Conservation (phyloP, 2,329 filamentous ascomycete species). For the Diplodia scrobiculata region DNA sequence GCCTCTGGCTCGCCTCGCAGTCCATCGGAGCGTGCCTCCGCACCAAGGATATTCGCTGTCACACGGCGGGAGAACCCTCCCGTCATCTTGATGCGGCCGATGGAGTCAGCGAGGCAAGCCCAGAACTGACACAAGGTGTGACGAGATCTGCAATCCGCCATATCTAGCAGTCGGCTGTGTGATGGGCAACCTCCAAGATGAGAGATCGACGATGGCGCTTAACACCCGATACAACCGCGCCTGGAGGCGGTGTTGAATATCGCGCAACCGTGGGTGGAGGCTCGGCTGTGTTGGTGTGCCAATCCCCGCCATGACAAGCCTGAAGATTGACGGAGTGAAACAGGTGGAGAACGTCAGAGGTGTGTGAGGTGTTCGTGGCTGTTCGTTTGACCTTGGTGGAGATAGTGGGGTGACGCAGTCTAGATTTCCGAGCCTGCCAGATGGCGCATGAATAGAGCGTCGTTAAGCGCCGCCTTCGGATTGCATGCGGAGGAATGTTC, state of each 20-base stretch:
- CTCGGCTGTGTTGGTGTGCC: conserved; percentile 10
- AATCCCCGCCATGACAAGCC: conserved; percentile 5
- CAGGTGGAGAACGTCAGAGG: conserved; percentile 20
- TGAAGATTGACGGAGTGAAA: conserved; percentile 15
- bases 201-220: conserved; percentile 20
- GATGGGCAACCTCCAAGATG: conserved; percentile 14
- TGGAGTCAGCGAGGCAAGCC: conserved; percentile 7
- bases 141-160: conserved; percentile 20
- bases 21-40: conserved; percentile 3
- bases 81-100: neutral
- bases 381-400: conserved; percentile 22
- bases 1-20: conserved; percentile 8
- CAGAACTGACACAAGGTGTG: conserved; percentile 12
- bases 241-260: conserved; percentile 21
- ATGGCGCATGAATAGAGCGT: conserved; percentile 16
- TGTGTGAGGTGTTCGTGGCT: conserved; percentile 21
- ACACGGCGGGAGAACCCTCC: conserved; percentile 2
- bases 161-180: conserved; percentile 10
- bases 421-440: conserved; percentile 25
- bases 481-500: neutral
- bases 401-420: conserved; percentile 22
- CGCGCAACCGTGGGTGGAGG: conserved; percentile 20
- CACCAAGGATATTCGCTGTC: conserved; percentile 12
- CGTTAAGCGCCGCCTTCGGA: conserved; percentile 19
- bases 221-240: neutral